Evolutionary conservation across 148 eudicot genomes (phyloP).

Genomic region (Vaccinium myrtillus): DNA sequence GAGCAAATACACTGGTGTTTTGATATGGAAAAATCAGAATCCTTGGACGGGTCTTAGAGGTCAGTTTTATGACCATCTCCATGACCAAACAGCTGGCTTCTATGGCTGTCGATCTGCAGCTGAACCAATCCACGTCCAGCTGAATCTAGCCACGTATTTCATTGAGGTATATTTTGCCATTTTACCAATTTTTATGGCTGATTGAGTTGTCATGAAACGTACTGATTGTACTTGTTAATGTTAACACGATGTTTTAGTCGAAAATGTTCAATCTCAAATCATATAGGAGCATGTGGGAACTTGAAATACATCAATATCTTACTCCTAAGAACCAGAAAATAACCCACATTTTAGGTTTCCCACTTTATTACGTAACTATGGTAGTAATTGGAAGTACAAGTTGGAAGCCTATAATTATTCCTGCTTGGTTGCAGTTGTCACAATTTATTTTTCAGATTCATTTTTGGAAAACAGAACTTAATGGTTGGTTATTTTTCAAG

Average conservation of each 20-base stretch:
- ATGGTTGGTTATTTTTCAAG: not conserved
- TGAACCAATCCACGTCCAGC: constrained; percentile 96
- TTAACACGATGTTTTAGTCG: not conserved
- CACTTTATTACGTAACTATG: not conserved
- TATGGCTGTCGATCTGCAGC: constrained; percentile 97
- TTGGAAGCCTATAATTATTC: not conserved
- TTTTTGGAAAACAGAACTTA: not conserved
- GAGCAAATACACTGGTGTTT: constrained; percentile 91
- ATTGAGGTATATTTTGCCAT: constrained; percentile 60
- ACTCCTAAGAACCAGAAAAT: not conserved
- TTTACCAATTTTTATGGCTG: not conserved
- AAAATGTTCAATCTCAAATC: not conserved
- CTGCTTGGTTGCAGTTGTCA: not conserved
- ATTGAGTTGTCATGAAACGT: not conserved
- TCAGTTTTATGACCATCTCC: constrained; percentile 98
- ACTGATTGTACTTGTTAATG: constrained; percentile 4
- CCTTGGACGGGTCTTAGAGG: constrained; percentile 99
- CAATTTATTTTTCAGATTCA: not conserved
- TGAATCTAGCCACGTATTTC: constrained; percentile 72
- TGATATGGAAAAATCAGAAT: constrained; percentile 97
- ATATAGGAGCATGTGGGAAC: not conserved
- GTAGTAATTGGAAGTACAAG: not conserved
- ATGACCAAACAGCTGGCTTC: constrained; percentile 92
- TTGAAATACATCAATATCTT: not conserved
- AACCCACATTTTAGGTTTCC: not conserved